Evolutionary conservation across 768 basidiomycete genomes (phyloP).

Genomic region (Kwoniella sp.): DNA sequence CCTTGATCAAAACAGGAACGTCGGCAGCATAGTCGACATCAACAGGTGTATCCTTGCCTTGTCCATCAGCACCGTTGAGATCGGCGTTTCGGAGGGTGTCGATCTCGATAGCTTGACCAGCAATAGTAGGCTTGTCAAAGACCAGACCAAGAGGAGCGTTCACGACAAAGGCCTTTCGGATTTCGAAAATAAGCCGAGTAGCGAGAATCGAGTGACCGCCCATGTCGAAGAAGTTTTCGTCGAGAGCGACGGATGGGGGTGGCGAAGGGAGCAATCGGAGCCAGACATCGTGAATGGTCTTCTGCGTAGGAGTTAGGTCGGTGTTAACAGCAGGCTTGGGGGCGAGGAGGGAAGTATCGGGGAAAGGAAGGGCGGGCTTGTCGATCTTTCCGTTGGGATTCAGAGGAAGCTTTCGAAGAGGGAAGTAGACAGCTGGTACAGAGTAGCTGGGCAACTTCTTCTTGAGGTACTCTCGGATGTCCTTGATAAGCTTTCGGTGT

Average conservation of each 20-base stretch:
- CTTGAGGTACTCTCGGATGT: conserved; percentile 92
- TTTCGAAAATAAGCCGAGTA: conserved; percentile 93
- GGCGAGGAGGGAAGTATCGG: conserved; percentile 77
- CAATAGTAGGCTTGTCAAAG: conserved; percentile 85
- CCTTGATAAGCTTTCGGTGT: conserved; percentile 85
- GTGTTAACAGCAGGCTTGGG: conserved; percentile 58
- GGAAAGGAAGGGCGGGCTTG: conserved; percentile 97
- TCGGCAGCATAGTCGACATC: conserved; percentile 78
- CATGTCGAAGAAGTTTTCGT: conserved; percentile 97
- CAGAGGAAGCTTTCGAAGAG: conserved; percentile 89
- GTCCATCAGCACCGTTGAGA: conserved; percentile 64
- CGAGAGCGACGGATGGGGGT: conserved; percentile 73
- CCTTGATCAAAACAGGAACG: conserved; percentile 65
- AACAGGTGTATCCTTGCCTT: conserved; percentile 33
- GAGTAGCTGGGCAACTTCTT: conserved; percentile 95
- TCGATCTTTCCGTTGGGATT: conserved; percentile 99
- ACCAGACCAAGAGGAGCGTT: conserved; percentile 88
- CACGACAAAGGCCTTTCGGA: conserved; percentile 86
- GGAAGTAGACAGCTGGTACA: conserved; percentile 92
- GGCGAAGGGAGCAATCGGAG: conserved; percentile 73
- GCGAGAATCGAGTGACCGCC: conserved; percentile 98
- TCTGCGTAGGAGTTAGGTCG: conserved; percentile 69
- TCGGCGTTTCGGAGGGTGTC: conserved; percentile 76
- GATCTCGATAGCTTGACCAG: conserved; percentile 72
- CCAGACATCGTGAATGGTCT: conserved; percentile 84